A percentile compares a stretch with the other conserved stretches of the same genome.
Evolutionary conservation across 2,329 filamentous ascomycete genomes (phyloP).

Genomic region (Ceratocystis diversiconidia): DNA sequence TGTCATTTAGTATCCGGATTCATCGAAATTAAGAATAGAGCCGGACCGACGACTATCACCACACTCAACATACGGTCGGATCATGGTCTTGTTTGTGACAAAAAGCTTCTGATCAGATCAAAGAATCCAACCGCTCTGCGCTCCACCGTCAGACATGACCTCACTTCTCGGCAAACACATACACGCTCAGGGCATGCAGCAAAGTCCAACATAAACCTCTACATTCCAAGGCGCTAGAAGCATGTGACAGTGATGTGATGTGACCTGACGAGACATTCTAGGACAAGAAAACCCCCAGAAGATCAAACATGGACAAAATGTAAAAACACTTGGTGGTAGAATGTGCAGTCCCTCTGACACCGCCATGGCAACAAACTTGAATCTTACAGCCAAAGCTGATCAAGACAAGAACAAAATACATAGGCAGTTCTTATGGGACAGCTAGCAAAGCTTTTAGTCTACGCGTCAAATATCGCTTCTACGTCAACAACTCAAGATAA

Average conservation of each 20-base stretch:
- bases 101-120: background rate
- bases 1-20: background rate
- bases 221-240: background rate
- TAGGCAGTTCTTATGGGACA: conserved; percentile 46
- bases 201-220: background rate
- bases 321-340: conserved; percentile 9
- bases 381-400: conserved; percentile 23
- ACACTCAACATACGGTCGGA: background rate
- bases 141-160: background rate
- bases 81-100: background rate
- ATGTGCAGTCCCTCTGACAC: conserved; percentile 33
- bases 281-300: background rate
- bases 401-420: conserved; percentile 27
- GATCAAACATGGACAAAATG: background rate
- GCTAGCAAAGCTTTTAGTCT: conserved; percentile 21
- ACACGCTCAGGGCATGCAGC: background rate
- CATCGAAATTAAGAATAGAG: background rate
- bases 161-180: background rate
- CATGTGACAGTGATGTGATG: background rate
- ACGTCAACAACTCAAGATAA: conserved; percentile 47
- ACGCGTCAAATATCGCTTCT: conserved; percentile 37
- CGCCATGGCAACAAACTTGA: conserved; percentile 22
- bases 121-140: background rate
- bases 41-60: background rate
- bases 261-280: too few species aligned